Percentiles rank a stretch among this genome's conserved stretches.
Evolutionary conservation across 768 basidiomycete genomes (phyloP).

Genomic region (Macrocybe gigantea): DNA sequence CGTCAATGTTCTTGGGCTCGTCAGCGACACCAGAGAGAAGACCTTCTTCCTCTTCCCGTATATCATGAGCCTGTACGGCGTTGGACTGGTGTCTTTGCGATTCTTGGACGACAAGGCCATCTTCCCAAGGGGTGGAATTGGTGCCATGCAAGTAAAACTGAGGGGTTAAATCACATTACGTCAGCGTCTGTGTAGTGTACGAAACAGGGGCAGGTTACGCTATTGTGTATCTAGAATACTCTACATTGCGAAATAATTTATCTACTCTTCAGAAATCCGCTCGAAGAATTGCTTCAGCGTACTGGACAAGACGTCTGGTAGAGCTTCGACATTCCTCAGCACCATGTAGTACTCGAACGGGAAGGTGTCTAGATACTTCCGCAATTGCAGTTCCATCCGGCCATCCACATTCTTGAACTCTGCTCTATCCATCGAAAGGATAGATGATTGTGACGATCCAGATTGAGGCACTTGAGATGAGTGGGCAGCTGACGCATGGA

Average conservation of each 20-base stretch:
- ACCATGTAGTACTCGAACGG: conserved; percentile 98
- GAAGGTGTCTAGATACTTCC: conserved; percentile 91
- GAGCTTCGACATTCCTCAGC: conserved; percentile 81
- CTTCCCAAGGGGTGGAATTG: neutral
- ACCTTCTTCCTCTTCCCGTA: conserved; percentile 32
- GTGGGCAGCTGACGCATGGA: conserved; percentile 36
- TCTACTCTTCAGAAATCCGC: conserved; percentile 66
- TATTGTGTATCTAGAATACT: neutral
- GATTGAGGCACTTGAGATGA: conserved; percentile 13
- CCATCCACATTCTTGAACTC: conserved; percentile 80
- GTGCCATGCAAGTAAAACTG: neutral
- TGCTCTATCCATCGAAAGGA: conserved; percentile 89
- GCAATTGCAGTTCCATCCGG: conserved; percentile 79
- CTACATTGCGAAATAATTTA: neutral
- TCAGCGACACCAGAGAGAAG: conserved; percentile 24
- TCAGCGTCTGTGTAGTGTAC: neutral
- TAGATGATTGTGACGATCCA: conserved; percentile 55
- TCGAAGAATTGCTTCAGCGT: conserved; percentile 93
- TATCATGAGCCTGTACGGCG: conserved; percentile 5
- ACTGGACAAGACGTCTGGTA: conserved; percentile 84
- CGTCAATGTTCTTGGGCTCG: conserved; percentile 15
- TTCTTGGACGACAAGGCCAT: conserved; percentile 9
- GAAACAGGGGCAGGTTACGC: too few relatives aligned
- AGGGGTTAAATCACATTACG: too few relatives aligned
- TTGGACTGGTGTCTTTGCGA: conserved; percentile 4